A percentile compares a stretch with the other conserved stretches of the same genome.
Evolutionary conservation across 2,329 filamentous ascomycete species (phyloP).

Genomic region (Ceratocystis papillata): DNA sequence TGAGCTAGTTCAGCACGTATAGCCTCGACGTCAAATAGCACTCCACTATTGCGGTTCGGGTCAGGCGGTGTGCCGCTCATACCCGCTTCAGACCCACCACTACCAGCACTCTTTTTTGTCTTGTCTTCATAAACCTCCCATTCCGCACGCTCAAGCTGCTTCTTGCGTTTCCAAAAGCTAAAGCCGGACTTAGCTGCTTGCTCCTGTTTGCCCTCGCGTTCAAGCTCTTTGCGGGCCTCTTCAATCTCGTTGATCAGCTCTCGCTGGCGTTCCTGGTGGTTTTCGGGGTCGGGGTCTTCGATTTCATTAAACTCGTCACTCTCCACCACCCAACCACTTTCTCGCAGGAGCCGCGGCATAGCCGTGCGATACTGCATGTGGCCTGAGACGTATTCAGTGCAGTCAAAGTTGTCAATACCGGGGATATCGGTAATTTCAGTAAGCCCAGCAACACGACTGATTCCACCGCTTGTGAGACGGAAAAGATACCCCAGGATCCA

Average conservation of each 20-base stretch:
- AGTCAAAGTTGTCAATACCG: constrained; percentile 78
- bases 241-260: constrained; percentile 96
- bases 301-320: constrained; percentile 94
- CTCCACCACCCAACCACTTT: constrained; percentile 83
- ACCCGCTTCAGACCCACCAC: constrained; percentile 28
- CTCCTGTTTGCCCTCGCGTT: constrained; percentile 55
- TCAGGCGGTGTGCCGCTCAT: constrained; percentile 37
- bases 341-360: constrained; percentile 77
- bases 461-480: constrained; percentile 83
- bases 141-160: constrained; percentile 68
- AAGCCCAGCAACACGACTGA: constrained; percentile 77
- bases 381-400: constrained; percentile 73
- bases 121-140: constrained; percentile 90
- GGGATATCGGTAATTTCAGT: constrained; percentile 64
- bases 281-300: constrained; percentile 92
- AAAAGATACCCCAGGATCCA: constrained; percentile 98
- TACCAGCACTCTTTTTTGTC: constrained; percentile 32
- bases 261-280: constrained; percentile 74
- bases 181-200: constrained; percentile 48
- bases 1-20: constrained; percentile 75
- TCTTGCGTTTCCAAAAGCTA: constrained; percentile 72
- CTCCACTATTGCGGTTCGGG: constrained; percentile 40
- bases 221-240: constrained; percentile 76
- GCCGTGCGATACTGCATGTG: constrained; percentile 95
- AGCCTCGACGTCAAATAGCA: constrained; percentile 91